phyloP scores from a whole-genome alignment of 2,329 filamentous ascomycete genomes.

The Cercospora sesami region DNA sequence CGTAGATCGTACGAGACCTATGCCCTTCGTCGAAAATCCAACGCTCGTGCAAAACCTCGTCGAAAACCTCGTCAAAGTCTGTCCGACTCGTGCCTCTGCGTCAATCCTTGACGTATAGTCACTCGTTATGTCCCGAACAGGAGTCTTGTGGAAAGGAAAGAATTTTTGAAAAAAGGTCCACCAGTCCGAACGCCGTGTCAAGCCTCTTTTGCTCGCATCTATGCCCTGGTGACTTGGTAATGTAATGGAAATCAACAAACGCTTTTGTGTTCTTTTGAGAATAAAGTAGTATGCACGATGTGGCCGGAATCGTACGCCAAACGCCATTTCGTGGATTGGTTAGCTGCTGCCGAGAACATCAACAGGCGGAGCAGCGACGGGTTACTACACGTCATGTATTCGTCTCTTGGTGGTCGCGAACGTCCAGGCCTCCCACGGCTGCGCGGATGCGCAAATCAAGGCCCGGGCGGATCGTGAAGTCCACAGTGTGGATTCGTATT shows the following conservation, averaged over 20 bases:
- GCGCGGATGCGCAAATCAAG: not conserved
- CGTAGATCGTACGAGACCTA: conserved; percentile 6
- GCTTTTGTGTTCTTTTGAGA: conserved; percentile 14
- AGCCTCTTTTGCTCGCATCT: conserved; percentile 8
- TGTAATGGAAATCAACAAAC: not conserved
- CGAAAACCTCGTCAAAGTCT: not conserved
- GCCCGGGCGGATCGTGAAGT: not conserved
- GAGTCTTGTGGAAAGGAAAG: not conserved
- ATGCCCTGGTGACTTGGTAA: conserved; percentile 4
- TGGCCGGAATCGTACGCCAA: not conserved
- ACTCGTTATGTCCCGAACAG: not conserved
- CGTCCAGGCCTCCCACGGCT: not conserved
- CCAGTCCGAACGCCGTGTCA: conserved; percentile 1
- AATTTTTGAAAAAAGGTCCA: not conserved
- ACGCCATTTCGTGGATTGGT: conserved; percentile 8
- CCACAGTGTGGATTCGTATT: not conserved
- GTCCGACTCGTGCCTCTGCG: not conserved
- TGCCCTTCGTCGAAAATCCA: not conserved
- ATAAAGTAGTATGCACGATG: conserved; percentile 5
- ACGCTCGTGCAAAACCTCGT: not conserved
- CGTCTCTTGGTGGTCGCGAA: not conserved
- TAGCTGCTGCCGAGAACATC: conserved; percentile 10
- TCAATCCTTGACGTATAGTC: not conserved
- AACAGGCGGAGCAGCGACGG: conserved; percentile 3
- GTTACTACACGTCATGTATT: conserved; percentile 1